A percentile compares a stretch with the other conserved stretches of the same genome.
phyloP scores from a whole-genome alignment of 2,329 filamentous ascomycete genomes.

The Aphanocladium album region DNA sequence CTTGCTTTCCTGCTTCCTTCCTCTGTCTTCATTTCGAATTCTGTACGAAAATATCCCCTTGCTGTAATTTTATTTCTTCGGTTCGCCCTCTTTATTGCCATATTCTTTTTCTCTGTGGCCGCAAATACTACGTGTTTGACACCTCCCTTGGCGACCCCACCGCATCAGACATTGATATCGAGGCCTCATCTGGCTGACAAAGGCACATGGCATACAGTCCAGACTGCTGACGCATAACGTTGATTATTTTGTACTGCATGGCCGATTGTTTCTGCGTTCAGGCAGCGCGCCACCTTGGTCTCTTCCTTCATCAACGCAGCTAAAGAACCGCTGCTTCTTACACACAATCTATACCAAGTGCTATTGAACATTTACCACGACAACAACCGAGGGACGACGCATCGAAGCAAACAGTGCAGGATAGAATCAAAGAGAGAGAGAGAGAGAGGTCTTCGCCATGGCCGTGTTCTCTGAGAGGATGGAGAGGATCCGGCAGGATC shows the following conservation, averaged over 20 bases:
- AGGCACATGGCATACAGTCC: background rate
- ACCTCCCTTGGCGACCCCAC: background rate
- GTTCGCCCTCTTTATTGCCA: background rate
- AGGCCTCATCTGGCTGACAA: background rate
- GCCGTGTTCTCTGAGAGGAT: background rate
- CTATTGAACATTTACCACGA: background rate
- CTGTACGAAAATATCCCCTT: background rate
- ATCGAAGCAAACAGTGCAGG: too few species aligned
- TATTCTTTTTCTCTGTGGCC: background rate
- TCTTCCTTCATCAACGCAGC: too few species aligned
- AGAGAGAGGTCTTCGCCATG: background rate
- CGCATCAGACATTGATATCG: background rate
- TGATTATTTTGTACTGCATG: background rate
- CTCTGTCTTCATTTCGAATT: background rate
- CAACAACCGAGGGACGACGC: background rate
- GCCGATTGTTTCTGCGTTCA: too few species aligned
- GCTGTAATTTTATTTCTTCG: background rate
- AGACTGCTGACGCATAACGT: background rate
- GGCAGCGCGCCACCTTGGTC: too few species aligned
- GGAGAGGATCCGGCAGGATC: slow-evolving; percentile 3
- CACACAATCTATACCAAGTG: too few species aligned
- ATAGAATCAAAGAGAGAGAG: background rate
- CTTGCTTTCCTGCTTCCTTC: background rate
- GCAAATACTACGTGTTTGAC: background rate
- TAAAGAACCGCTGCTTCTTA: background rate